Conservation (phyloP, 2,329 filamentous ascomycete species). For the Pseudogymnoascus destructans region DNA sequence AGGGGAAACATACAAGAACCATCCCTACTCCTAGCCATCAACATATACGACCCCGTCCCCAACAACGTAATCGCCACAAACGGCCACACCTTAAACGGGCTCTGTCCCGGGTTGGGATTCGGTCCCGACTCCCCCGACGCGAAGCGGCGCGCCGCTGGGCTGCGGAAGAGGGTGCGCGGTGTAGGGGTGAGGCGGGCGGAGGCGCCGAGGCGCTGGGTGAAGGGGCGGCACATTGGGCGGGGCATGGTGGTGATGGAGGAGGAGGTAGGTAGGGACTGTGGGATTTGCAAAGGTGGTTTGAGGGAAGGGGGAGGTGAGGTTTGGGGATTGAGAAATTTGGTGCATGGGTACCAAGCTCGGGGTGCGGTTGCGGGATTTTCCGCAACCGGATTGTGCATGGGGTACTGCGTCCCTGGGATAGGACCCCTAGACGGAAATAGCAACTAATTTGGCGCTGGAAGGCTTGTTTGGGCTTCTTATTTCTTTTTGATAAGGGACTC, state of each 20-base stretch:
- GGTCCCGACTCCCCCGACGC: conserved; percentile 22
- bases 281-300: not conserved
- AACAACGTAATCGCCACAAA: conserved; percentile 32
- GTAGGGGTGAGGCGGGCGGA: not conserved
- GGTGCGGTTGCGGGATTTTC: not conserved
- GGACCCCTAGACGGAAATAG: not conserved
- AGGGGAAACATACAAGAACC: conserved; percentile 18
- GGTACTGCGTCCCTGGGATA: not conserved
- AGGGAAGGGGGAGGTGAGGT: not conserved
- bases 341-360: conserved; percentile 4
- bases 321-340: conserved; percentile 6
- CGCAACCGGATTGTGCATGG: not conserved
- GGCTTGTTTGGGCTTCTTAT: not conserved
- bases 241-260: not conserved
- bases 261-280: not conserved
- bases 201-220: not conserved
- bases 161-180: not conserved
- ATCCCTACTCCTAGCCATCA: conserved; percentile 37
- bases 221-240: not conserved
- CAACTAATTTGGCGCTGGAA: not conserved
- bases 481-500: not conserved
- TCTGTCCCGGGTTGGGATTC: conserved; percentile 22
- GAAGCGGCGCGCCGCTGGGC: conserved; percentile 18
- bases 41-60: conserved; percentile 36
- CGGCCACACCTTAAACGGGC: conserved; percentile 28